phyloP scores from a whole-genome alignment of 192 early-diverging fungal genomes.

The Paraglomus brasilianum region DNA sequence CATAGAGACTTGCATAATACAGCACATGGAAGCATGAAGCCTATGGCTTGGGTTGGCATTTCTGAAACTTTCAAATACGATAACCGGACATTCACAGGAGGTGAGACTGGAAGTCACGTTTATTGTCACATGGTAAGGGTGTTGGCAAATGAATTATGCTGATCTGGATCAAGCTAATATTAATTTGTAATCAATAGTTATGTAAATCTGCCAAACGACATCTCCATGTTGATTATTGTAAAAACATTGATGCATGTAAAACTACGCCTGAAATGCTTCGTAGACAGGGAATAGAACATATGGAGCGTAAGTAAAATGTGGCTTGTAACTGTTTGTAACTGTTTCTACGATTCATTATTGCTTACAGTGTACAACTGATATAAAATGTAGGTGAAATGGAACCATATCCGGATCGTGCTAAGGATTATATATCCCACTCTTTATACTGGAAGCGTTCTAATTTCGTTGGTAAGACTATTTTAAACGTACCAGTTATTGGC shows the following conservation, averaged over 20 bases:
- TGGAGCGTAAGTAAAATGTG: not conserved
- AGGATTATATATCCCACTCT: constrained; percentile 27
- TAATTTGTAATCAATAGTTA: constrained; percentile 2
- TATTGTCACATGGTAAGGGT: constrained; percentile 40
- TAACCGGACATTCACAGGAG: constrained; percentile 34
- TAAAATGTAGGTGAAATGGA: not conserved
- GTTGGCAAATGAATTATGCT: not conserved
- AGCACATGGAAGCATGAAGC: constrained; percentile 27
- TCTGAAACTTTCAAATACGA: not conserved
- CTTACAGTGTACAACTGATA: not conserved
- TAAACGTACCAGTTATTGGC: too few species aligned
- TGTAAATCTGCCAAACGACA: constrained; percentile 25
- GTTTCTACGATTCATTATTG: not conserved
- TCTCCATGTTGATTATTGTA: constrained; percentile 34
- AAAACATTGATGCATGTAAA: constrained; percentile 22
- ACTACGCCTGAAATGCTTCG: too few species aligned
- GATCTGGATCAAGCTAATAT: not conserved
- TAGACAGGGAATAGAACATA: constrained; percentile 12
- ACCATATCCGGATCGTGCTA: constrained; percentile 3
- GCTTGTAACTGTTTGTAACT: not conserved
- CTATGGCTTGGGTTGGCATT: not conserved
- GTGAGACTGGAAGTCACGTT: constrained; percentile 36
- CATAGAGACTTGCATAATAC: constrained; percentile 37
- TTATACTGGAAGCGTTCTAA: constrained; percentile 30
- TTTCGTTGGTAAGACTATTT: constrained; percentile 21